Evolutionary conservation across 495 filamentous ascomycete genomes (phyloP).

Genomic region (Polyplosphaeria fusca): DNA sequence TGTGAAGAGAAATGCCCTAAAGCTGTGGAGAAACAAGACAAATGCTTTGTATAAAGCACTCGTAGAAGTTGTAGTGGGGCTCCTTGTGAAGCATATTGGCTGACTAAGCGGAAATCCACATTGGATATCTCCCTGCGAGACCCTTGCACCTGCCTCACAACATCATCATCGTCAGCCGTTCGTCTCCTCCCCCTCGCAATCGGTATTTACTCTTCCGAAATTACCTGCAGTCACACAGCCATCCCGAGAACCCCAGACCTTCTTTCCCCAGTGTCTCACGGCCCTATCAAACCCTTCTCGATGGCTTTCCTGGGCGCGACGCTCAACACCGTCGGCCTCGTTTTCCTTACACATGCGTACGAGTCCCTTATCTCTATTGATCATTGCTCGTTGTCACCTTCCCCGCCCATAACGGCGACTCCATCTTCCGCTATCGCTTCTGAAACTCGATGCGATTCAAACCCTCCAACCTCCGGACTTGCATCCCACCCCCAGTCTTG

Average conservation of each 20-base stretch:
- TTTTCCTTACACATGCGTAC: constrained; percentile 48
- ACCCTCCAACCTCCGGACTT: background rate
- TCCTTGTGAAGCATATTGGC: too few relatives aligned
- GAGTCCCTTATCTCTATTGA: constrained; percentile 21
- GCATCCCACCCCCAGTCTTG: background rate
- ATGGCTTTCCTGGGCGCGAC: constrained; percentile 38
- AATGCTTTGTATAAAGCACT: too few relatives aligned
- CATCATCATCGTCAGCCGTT: too few relatives aligned
- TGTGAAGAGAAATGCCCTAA: too few relatives aligned
- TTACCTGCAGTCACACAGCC: constrained; percentile 7
- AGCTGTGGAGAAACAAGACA: too few relatives aligned
- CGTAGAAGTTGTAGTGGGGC: too few relatives aligned
- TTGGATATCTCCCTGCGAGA: too few relatives aligned
- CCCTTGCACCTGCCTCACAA: too few relatives aligned
- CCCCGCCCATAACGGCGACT: background rate
- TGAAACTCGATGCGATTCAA: constrained; percentile 15
- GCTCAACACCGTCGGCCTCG: constrained; percentile 39
- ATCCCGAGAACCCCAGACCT: constrained; percentile 5
- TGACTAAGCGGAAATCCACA: too few relatives aligned
- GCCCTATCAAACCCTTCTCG: constrained; percentile 4
- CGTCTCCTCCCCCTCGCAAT: too few relatives aligned
- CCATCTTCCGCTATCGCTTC: constrained; percentile 6
- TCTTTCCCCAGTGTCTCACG: background rate
- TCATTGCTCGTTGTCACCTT: constrained; percentile 8
- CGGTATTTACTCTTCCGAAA: too few relatives aligned